These are phyloP conservation scores for Alternaria burnsii DNA, from an alignment of 2,329 filamentous ascomycete genomes.

Conservation along the genomic window DNA sequence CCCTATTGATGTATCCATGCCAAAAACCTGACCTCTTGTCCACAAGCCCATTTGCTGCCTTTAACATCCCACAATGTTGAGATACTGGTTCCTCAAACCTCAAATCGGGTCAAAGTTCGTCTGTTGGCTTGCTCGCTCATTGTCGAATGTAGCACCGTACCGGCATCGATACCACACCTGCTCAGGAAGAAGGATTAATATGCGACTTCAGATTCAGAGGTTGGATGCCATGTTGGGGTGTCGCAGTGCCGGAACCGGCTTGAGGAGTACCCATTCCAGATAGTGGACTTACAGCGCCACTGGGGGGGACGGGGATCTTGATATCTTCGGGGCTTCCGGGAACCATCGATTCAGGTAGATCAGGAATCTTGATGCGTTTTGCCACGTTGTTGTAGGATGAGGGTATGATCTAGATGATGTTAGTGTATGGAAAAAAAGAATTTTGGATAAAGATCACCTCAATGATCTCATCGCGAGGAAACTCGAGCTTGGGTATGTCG, in stretches of 20 bases:
- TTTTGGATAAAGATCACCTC: conserved; percentile 63
- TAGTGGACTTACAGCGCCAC: conserved; percentile 57
- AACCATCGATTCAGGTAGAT: conserved; percentile 70
- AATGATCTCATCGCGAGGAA: conserved; percentile 96
- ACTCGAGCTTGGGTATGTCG: conserved; percentile 91
- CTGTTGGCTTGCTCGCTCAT: conserved; percentile 34
- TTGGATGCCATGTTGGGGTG: conserved; percentile 8
- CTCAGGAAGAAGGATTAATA: conserved; percentile 15
- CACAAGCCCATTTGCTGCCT: not conserved
- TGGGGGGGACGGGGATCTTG: conserved; percentile 75
- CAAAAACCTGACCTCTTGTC: not conserved
- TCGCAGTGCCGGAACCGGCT: conserved; percentile 11
- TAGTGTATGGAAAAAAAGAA: not conserved
- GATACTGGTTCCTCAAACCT: not conserved
- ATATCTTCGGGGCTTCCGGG: conserved; percentile 83
- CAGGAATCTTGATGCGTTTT: conserved; percentile 85
- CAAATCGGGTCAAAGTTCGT: conserved; percentile 25
- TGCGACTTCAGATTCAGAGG: conserved; percentile 15
- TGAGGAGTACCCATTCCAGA: conserved; percentile 52
- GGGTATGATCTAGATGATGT: conserved; percentile 75
- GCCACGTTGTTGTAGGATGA: conserved; percentile 97
- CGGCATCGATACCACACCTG: conserved; percentile 22
- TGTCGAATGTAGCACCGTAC: conserved; percentile 31
- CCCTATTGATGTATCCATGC: not conserved
- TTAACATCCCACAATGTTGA: not conserved